A percentile compares a stretch with the other conserved stretches of the same genome.
Conservation (phyloP, 305 asterid genomes). For the Rubia peregrina region DNA sequence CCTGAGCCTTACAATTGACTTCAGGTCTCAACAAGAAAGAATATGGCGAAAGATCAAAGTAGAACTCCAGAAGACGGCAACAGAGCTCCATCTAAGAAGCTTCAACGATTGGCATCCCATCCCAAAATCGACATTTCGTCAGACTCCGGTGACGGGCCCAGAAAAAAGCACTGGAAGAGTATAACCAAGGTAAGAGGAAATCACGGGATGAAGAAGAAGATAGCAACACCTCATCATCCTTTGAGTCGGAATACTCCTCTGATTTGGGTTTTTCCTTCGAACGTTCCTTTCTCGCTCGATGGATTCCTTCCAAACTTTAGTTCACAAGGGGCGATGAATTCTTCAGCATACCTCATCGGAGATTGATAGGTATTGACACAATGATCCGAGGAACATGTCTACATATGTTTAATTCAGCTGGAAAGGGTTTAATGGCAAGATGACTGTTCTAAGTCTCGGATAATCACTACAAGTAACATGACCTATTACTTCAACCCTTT, state of each 20-base stretch:
- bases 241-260: slow-evolving; percentile 35
- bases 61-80: slow-evolving; percentile 32
- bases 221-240: slow-evolving; percentile 28
- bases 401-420: too few species aligned
- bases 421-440: too few species aligned
- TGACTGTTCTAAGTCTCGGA: too few species aligned
- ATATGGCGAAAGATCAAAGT: slow-evolving; percentile 43
- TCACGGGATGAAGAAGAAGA: slow-evolving; percentile 50
- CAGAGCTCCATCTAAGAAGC: slow-evolving; percentile 39
- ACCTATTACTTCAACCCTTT: too few species aligned
- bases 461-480: too few species aligned
- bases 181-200: slow-evolving; percentile 34
- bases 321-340: too few species aligned
- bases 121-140: slow-evolving; percentile 41
- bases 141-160: slow-evolving; percentile 30
- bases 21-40: neutral
- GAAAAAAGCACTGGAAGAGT: slow-evolving; percentile 29
- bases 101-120: slow-evolving; percentile 30
- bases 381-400: too few species aligned
- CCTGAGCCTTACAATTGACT: neutral
- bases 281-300: too few species aligned
- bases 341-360: too few species aligned
- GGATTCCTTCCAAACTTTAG: too few species aligned
- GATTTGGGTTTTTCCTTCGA: slow-evolving; percentile 43
- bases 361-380: too few species aligned